Evolutionary conservation across 257 asterid genomes (phyloP).

Genomic region (Solanum virginianum): DNA sequence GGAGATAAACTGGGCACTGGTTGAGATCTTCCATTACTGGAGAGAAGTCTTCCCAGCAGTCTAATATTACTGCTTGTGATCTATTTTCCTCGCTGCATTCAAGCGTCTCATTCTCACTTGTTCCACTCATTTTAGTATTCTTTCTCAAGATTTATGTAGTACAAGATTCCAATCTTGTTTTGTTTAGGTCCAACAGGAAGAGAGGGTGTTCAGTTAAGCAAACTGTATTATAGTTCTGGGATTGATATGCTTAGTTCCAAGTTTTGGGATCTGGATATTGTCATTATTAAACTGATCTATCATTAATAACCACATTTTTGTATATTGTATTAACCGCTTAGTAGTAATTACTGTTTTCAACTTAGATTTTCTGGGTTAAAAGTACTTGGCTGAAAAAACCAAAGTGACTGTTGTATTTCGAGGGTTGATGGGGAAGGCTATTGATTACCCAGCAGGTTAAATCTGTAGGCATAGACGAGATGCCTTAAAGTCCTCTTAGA

Average conservation of each 20-base stretch:
- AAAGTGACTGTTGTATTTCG: neutral
- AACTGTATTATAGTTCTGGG: neutral
- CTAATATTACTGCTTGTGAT: neutral
- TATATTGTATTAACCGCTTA: neutral
- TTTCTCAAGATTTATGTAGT: neutral
- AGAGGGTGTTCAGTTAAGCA: neutral
- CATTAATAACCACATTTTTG: neutral
- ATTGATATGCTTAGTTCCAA: neutral
- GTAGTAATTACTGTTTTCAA: neutral
- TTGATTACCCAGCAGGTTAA: neutral
- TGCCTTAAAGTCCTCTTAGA: neutral
- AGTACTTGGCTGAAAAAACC: neutral
- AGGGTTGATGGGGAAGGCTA: neutral
- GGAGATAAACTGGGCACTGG: slow-evolving; percentile 23
- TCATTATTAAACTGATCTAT: neutral
- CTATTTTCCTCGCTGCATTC: neutral
- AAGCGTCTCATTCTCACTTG: neutral
- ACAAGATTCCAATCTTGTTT: neutral
- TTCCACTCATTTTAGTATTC: neutral
- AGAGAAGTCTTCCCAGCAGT: slow-evolving; percentile 14
- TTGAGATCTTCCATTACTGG: slow-evolving; percentile 28
- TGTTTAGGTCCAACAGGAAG: neutral
- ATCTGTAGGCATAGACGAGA: neutral
- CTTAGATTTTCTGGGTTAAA: neutral
- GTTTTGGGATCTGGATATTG: neutral